Evolutionary conservation across 495 filamentous ascomycete species (phyloP), one percentile per base, ranked within the genome.

Genomic region (Pyrenopolyporus hunteri): DNA sequence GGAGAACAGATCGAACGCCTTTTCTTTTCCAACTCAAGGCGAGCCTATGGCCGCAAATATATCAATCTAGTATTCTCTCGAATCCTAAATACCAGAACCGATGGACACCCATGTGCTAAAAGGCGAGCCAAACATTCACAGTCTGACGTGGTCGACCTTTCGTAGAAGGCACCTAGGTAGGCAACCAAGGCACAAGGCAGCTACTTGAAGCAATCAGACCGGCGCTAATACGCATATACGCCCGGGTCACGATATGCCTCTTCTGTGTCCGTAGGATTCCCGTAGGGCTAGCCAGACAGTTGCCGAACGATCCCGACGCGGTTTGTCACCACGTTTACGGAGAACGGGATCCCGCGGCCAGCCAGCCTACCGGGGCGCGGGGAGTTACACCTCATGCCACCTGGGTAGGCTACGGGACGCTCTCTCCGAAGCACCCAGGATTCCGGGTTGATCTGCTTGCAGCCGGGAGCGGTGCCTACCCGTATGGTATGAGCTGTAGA

Each of bases 1-100:
- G 11, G 6, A 19, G 10, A 39, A 23, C 19, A 20, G 32, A 4
- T 23, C 28, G 9, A 36, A 17, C 36, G 17, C 44, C 16, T 35
- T 63, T 43, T 48, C 26, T 9, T 29, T 29, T 29, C 9, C 9
- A 46, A 57, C 39, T 47, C 44, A 46, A 25, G 2, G 8, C 36
- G 23, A 19, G 3, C 5, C 16, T 22, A 6, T 29, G 22, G 36
- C 32, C 13, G 13, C 17, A 31, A 17, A 29, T n/a, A 47, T 22
- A 42, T 3, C 33, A 5, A 2, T 6, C 20, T 36, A 20, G 26
- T 13, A 13, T 17, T 26, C 13, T 20, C 37, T 33, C 20, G 31
- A 16, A 1, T 9, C 25, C 53, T 40, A 49, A 59, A 49, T 43
- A 58, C 13, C 35, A 11, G 33, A 19, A 23, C n/a, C 26, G 35